Conservation (phyloP, 1,139 yeast species). For the Candida labiduridarum region DNA sequence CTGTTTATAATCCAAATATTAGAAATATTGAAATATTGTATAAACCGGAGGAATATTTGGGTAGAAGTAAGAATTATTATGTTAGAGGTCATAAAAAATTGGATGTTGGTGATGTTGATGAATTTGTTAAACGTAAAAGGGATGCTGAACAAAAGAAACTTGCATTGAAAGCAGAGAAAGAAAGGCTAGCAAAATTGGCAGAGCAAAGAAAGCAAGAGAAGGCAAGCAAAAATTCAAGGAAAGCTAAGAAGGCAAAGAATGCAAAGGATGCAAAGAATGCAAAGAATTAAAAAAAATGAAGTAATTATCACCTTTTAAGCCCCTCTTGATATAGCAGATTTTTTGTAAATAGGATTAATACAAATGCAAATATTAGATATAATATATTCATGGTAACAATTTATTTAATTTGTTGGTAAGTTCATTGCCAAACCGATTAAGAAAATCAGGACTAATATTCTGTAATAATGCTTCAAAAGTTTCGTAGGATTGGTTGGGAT, state of each 20-base stretch:
- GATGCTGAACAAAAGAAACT: slow-evolving; percentile 11
- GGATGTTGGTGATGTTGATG: slow-evolving; percentile 81
- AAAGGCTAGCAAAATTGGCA: slow-evolving; percentile 7
- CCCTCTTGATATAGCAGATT: neutral
- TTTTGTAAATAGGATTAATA: slow-evolving; percentile 4
- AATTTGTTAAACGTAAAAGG: slow-evolving; percentile 20
- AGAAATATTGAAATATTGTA: slow-evolving; percentile 73
- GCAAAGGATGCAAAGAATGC: neutral
- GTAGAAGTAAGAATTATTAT: slow-evolving; percentile 82
- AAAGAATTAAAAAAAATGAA: neutral
- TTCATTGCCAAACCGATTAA: slow-evolving; percentile 29
- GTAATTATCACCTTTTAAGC: neutral
- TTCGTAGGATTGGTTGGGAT: slow-evolving; percentile 25
- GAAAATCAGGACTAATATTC: slow-evolving; percentile 36
- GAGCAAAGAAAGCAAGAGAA: slow-evolving; percentile 5
- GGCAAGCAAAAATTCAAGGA: neutral
- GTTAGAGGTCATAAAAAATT: slow-evolving; percentile 73
- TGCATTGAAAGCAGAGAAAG: neutral
- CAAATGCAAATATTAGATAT: neutral
- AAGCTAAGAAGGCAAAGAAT: neutral
- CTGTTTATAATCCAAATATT: slow-evolving; percentile 76
- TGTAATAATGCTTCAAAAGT: slow-evolving; percentile 51
- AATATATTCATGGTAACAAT: slow-evolving; percentile 11
- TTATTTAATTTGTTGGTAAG: slow-evolving; percentile 26
- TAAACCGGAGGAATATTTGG: slow-evolving; percentile 69